Percentiles rank a stretch among this genome's conserved stretches.
Conservation (phyloP, 352 stramenopile genomes). For the Phytophthora pluvialis region DNA sequence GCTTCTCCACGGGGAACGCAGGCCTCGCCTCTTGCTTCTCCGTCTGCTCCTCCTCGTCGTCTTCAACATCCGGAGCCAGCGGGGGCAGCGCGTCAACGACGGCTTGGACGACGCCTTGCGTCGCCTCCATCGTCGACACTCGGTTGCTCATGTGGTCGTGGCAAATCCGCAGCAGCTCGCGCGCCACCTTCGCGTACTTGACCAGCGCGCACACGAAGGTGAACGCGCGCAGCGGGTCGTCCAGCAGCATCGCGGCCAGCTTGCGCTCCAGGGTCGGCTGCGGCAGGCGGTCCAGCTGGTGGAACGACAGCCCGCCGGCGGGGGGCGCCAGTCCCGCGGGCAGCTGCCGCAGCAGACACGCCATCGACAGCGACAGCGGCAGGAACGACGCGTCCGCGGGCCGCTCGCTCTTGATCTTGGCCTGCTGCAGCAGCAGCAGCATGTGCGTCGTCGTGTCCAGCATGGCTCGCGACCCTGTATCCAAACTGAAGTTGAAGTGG, state of each 20-base stretch:
- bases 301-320: constrained; percentile 39
- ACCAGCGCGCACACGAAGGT: constrained; percentile 46
- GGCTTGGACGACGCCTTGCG: constrained; percentile 37
- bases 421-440: constrained; percentile 57
- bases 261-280: constrained; percentile 38
- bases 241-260: constrained; percentile 34
- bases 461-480: constrained; percentile 26
- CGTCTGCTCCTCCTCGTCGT: not conserved
- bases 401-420: constrained; percentile 45
- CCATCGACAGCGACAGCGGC: constrained; percentile 50
- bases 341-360: constrained; percentile 56
- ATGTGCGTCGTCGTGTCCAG: constrained; percentile 53
- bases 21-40: constrained; percentile 1
- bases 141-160: constrained; percentile 48
- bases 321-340: constrained; percentile 49
- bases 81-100: constrained; percentile 31
- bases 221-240: constrained; percentile 34
- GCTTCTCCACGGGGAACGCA: not conserved
- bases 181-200: constrained; percentile 46
- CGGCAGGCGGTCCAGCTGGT: constrained; percentile 53
- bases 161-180: constrained; percentile 48
- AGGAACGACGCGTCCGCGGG: constrained; percentile 59
- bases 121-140: constrained; percentile 38
- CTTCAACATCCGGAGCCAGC: constrained; percentile 9
- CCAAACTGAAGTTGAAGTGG: not conserved